Evolutionary conservation across 805 yeast genomes (phyloP), one percentile per base, ranked within the genome.

Genomic region (Wickerhamomyces sydowiorum): DNA sequence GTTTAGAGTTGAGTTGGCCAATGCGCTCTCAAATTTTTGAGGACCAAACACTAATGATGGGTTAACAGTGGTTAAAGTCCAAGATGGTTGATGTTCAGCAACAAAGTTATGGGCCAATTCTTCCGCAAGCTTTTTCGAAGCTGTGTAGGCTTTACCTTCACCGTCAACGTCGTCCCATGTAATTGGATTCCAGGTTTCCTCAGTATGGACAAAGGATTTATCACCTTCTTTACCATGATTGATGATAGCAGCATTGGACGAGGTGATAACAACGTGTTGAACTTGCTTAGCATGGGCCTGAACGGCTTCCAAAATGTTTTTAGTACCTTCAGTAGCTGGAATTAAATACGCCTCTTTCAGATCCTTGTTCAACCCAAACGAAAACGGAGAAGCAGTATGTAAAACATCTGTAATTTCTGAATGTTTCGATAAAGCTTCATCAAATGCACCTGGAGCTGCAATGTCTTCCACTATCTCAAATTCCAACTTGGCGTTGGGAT

Each of bases 381-480:
- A 59, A 52, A 71, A 70, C 7, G 84, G 82, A n/a, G 80, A 70
- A 2, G 84, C 84, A 13, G 78, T 69, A 56, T 78, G 85, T 29
- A 77, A 49, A 37, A 79, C 77, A 17, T 70, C 72, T 13, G 58
- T 60, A 36, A 76, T 69, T 22, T 76, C 80, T 21, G 70, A 69
- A 45, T 68, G 66, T 10, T 61, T 61, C 49, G 66, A 55, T 46
- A 78, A 64, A 1, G 70, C 64, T 12, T 56, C 58, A 42, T 69
- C 71, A 48, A 73, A 72, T 0, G 75, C 73, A 12, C 65, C 65
- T 8, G 49, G 56, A 13, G 53, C 56, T 2, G 62, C 62, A 37
- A 76, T 65, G 46, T 75, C 80, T 7, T 59, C 50, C 18, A 76
- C 72, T 20, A 75, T 54, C 30, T 62, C 76, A 43, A 67, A 69